These are phyloP conservation scores for Fragaria ananassa DNA, from an alignment of 306 rosid genomes.

Conservation along the genomic window DNA sequence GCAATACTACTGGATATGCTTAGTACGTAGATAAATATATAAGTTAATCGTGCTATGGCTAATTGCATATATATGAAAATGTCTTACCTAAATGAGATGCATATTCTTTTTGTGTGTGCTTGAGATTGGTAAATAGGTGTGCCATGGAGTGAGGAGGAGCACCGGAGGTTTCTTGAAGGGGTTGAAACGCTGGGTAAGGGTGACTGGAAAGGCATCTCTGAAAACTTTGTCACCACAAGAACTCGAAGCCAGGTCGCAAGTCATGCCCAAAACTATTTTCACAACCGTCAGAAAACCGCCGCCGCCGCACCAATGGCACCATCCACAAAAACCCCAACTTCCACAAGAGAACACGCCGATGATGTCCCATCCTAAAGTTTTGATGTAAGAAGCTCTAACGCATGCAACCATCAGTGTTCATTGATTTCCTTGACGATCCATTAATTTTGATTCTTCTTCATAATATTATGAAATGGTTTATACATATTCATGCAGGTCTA, in stretches of 20 bases:
- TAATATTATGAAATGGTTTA: no score
- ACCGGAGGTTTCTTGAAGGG: slow-evolving; percentile 30
- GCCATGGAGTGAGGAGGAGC: slow-evolving; percentile 38
- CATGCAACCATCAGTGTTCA: background rate
- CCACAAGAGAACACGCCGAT: background rate
- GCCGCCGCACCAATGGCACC: background rate
- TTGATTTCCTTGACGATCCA: no score
- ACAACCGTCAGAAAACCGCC: background rate
- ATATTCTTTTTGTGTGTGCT: no score
- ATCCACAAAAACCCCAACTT: background rate
- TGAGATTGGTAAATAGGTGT: slow-evolving; percentile 12
- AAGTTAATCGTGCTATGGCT: no score
- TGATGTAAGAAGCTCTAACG: slow-evolving; percentile 10
- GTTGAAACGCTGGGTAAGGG: slow-evolving; percentile 37
- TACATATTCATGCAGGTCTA: background rate
- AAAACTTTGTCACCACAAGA: slow-evolving; percentile 30
- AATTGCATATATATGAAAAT: no score
- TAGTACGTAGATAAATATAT: no score
- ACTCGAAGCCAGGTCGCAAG: slow-evolving; percentile 39
- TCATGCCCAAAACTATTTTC: slow-evolving; percentile 38
- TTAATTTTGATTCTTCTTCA: no score
- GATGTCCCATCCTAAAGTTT: slow-evolving; percentile 23
- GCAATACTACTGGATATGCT: no score
- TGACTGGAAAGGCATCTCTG: slow-evolving; percentile 37
- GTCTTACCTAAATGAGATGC: no score